A percentile compares a stretch with the other conserved stretches of the same genome.
Conservation (phyloP, 2,329 filamentous ascomycete species). For the Amauroascus verrucosus region DNA sequence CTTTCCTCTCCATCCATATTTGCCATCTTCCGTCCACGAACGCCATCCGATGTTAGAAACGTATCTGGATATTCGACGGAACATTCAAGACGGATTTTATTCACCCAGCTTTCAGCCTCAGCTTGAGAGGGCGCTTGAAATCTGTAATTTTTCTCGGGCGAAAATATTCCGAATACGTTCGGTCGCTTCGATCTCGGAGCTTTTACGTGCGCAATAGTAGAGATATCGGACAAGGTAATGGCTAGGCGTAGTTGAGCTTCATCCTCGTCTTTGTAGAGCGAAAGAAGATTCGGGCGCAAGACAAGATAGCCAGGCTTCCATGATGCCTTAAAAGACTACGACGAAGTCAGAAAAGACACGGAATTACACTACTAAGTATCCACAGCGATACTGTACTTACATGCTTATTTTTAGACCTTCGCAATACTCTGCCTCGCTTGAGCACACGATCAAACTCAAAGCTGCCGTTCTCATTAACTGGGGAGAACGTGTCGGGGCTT, state of each 20-base stretch:
- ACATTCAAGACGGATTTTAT: slow-evolving; percentile 66
- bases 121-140: slow-evolving; percentile 63
- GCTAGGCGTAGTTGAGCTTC: slow-evolving; percentile 84
- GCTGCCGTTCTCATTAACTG: slow-evolving; percentile 87
- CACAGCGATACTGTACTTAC: slow-evolving; percentile 39
- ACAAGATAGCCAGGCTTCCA: slow-evolving; percentile 90
- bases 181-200: slow-evolving; percentile 79
- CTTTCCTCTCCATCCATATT: slow-evolving; percentile 25
- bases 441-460: slow-evolving; percentile 93
- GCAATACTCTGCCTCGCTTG: slow-evolving; percentile 76
- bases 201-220: slow-evolving; percentile 77
- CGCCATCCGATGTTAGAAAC: slow-evolving; percentile 33
- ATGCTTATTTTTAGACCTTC: slow-evolving; percentile 90
- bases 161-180: slow-evolving; percentile 86
- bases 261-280: slow-evolving; percentile 83
- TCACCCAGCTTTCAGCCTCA: slow-evolving; percentile 80
- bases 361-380: background rate
- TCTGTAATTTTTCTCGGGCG: slow-evolving; percentile 81
- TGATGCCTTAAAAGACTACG: slow-evolving; percentile 48
- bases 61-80: slow-evolving; percentile 51
- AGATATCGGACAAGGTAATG: slow-evolving; percentile 78
- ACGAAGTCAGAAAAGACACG: background rate
- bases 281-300: slow-evolving; percentile 78
- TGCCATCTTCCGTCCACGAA: slow-evolving; percentile 16
- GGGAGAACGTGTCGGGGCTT: slow-evolving; percentile 59